Base-by-base conservation (phyloP, 495 filamentous ascomycete species). In the Clavariopsis aquatica region DNA sequence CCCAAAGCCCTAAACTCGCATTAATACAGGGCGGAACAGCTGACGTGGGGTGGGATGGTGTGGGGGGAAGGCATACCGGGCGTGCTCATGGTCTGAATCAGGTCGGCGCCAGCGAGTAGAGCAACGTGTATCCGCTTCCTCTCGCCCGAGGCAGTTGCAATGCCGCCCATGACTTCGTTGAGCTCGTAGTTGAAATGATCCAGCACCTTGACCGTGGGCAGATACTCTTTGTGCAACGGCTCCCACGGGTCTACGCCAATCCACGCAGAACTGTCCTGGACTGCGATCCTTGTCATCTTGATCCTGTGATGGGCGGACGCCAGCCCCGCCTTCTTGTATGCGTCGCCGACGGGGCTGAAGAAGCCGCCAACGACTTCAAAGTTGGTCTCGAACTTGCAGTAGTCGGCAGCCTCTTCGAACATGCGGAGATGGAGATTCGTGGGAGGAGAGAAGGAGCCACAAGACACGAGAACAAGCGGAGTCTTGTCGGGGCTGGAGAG, bases 181-280 rank as follows among this genome's bases (percentile, higher is more conserved):
- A 96, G 89, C 75, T 96, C 91, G 71, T 95, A 76, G 60, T 92
- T 83, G 70, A 96, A 91, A 73, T 96, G 93, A 68, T 95, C 90
- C 51, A 96, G 78, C 52, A 97, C 93, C 38, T 88, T 81, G 1
- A 92, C 93, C 10, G 93, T 96, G 12, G 92, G 92, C 71, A 90
- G 88, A 70, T 96, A 97, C 54, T 87, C 83, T 64, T 86, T 85
- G 64, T 92, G 87, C 65, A 83, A 79, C 2, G 85, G 83, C 70
- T 90, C 85, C 85, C 88, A 92, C 0, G 89, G 85, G 75, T 96
- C 93, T 23, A 96, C 75, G 24, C 66, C 57, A 49, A 75, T 71
- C 73, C 69, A 77, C 22, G 43, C 62, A 10, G 69, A 70, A 57
- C 60, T 66, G 89, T 86, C 9, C 26, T 43, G 55, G 6, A 71